These are phyloP conservation scores for Rhododendron vialii DNA, from an alignment of 148 eudicot species.

Conservation along the genomic window DNA sequence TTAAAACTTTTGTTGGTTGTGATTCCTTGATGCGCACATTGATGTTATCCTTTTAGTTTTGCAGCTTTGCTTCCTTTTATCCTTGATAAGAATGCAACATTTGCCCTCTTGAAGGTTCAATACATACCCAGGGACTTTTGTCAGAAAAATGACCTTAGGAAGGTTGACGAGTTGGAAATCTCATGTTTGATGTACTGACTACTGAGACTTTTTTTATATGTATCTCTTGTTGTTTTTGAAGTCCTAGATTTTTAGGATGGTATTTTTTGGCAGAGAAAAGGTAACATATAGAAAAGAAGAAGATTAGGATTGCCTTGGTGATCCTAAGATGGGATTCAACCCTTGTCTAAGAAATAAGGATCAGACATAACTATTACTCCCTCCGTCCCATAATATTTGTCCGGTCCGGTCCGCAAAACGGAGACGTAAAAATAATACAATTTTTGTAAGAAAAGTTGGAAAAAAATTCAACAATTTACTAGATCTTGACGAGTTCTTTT, in stretches of 20 bases:
- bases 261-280: background rate
- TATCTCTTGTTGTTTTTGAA: background rate
- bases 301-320: background rate
- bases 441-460: too few species aligned
- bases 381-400: too few species aligned
- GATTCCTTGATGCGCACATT: background rate
- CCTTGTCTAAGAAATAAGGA: background rate
- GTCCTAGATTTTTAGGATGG: background rate
- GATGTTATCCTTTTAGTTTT: background rate
- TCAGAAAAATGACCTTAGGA: background rate
- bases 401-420: too few species aligned
- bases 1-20: background rate
- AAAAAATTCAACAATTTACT: too few species aligned
- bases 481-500: too few species aligned
- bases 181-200: constrained; percentile 1
- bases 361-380: background rate
- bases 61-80: background rate
- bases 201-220: background rate
- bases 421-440: too few species aligned
- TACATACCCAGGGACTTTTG: too few species aligned
- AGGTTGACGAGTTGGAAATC: background rate
- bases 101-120: too few species aligned
- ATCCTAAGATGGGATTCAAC: background rate
- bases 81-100: too few species aligned
- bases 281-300: background rate